Evolutionary conservation across 2,329 filamentous ascomycete species (phyloP), one percentile per base, ranked within the genome.

Genomic region (Claviceps digitariae): DNA sequence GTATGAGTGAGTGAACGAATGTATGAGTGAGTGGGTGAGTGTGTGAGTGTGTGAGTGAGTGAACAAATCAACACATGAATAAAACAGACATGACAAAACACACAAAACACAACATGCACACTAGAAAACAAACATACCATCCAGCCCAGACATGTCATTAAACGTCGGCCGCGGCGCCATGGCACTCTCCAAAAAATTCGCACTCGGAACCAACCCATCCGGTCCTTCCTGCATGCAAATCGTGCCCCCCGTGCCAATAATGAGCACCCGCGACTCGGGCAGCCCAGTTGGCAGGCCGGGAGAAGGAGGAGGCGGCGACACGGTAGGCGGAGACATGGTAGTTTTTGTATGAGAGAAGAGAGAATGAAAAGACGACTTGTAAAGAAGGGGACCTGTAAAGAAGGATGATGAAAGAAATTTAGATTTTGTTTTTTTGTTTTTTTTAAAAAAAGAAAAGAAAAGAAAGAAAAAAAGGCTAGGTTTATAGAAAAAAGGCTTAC

Each of bases 161-260:
- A 95, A 95, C 1, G 84, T 86, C 2, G 87, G 87, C 34, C 87
- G 77, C 9, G 86, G 86, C 4, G 86, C 84, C 74, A 96, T 84
- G 61, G 88, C 89, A 59, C 82, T 82, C 61, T 93, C 80, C 46
- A 95, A 74, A 65, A 96, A 95, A 3, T 86, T 85, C 61, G 81
- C 74, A 53, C 87, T 86, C 6, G 90, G 90, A 38, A 93, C 77
- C 52, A 95, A 81, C 1, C 90, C 90, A 59, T 89, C 81, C 9
- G 79, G 77, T 10, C 88, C 89, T 52, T 83, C 84, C 64, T 85
- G 82, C 90, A 96, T 95, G 71, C 89, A 95, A 62, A 95, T 95
- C 7, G 86, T 90, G 46, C 86, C 86, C 56, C 87, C 90, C 13
- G 90, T 95, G 73, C 94, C 91, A 68, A 95, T 87, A 62, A 95